These are phyloP conservation scores for Lactarius indigo DNA, from an alignment of 768 basidiomycete genomes.

Conservation along the genomic window DNA sequence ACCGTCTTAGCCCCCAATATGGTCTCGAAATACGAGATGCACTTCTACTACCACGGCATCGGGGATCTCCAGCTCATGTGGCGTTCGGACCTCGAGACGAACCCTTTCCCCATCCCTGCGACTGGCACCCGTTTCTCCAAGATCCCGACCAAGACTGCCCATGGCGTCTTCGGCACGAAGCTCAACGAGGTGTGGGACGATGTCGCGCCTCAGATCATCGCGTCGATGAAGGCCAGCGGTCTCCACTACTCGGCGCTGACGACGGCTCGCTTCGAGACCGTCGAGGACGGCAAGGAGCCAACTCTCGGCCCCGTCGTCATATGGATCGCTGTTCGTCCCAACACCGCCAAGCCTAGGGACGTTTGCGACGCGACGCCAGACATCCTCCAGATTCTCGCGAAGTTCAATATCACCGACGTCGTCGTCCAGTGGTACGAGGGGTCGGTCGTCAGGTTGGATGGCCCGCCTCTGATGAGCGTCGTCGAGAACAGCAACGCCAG, in stretches of 20 bases:
- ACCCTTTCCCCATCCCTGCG: constrained; percentile 30
- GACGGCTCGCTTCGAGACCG: constrained; percentile 30
- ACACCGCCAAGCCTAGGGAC: neutral
- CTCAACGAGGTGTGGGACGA: constrained; percentile 41
- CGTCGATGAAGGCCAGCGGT: constrained; percentile 33
- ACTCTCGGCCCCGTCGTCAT: too few relatives aligned
- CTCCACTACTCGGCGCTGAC: constrained; percentile 34
- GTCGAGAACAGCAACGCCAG: constrained; percentile 15
- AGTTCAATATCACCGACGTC: constrained; percentile 33
- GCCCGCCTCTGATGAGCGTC: constrained; percentile 3
- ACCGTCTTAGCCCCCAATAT: constrained; percentile 24
- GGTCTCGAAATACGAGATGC: constrained; percentile 31
- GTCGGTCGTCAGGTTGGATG: neutral
- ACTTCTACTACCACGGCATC: constrained; percentile 24
- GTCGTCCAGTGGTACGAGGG: constrained; percentile 10
- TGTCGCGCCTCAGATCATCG: constrained; percentile 38
- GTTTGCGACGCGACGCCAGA: constrained; percentile 35
- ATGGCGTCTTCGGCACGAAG: constrained; percentile 39
- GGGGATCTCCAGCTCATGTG: constrained; percentile 34
- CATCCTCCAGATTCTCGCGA: constrained; percentile 37
- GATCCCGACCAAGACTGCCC: constrained; percentile 38
- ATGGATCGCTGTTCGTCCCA: too few relatives aligned
- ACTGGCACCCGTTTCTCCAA: constrained; percentile 24
- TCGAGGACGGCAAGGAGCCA: too few relatives aligned
- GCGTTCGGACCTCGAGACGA: constrained; percentile 30